Evolutionary conservation across 495 filamentous ascomycete species (phyloP).

Genomic region (Tuber borchii): DNA sequence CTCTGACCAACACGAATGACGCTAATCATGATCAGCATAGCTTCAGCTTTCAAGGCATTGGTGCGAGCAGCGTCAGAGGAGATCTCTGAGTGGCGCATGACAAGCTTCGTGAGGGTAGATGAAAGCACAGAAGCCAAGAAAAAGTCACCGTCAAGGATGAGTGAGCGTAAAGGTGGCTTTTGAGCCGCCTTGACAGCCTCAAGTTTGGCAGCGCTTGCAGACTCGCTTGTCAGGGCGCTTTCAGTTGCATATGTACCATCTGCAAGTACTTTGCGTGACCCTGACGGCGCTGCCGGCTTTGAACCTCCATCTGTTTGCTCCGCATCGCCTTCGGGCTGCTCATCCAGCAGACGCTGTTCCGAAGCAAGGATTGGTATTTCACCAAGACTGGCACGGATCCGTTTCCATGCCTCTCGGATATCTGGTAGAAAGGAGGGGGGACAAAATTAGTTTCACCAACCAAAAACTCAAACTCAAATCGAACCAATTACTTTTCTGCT

Average conservation of each 20-base stretch:
- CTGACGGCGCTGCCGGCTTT: constrained; percentile 64
- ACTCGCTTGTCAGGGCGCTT: constrained; percentile 87
- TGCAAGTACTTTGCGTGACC: constrained; percentile 83
- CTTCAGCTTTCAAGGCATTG: constrained; percentile 90
- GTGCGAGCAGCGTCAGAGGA: constrained; percentile 79
- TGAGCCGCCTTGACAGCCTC: constrained; percentile 95
- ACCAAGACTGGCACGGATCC: constrained; percentile 84
- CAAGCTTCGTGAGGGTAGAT: constrained; percentile 90
- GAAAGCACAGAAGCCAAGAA: constrained; percentile 93
- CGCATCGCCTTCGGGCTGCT: constrained; percentile 54
- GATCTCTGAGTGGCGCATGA: constrained; percentile 96
- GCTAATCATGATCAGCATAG: constrained; percentile 99
- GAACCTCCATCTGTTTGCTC: constrained; percentile 58
- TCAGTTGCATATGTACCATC: constrained; percentile 98
- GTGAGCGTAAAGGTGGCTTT: constrained; percentile 89
- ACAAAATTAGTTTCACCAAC: neutral
- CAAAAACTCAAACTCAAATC: neutral
- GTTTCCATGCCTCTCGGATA: constrained; percentile 95
- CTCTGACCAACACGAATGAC: constrained; percentile 96
- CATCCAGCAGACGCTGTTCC: constrained; percentile 83
- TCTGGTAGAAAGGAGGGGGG: constrained; percentile 45
- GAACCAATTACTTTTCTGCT: constrained; percentile 52
- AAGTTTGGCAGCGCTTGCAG: constrained; percentile 78
- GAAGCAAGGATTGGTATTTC: constrained; percentile 97
- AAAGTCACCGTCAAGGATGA: constrained; percentile 96